Evolutionary conservation across 441 rosid species (phyloP), one percentile per base, ranked within the genome.

Genomic region (Cnidoscolus chayamansa): DNA sequence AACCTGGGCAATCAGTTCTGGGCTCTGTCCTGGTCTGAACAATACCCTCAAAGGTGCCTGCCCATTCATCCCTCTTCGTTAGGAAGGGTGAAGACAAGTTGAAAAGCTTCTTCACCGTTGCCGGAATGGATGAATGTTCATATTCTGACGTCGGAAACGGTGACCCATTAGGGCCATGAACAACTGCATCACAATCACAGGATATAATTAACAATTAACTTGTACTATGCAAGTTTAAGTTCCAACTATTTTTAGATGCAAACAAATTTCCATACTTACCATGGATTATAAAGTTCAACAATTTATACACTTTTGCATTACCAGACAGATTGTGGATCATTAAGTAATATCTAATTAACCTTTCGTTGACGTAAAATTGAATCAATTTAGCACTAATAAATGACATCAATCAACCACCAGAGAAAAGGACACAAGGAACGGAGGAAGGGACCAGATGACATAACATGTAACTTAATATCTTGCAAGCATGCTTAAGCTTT

Each of bases 61-160:
- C 97, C 97, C 98, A 93, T 75, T 65, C 90, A 35, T 93, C 98
- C 58, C 98, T 79, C 75, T 86, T 88, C 0, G 97, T 91, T 16
- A 93, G 89, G 82, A 88, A 93, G 25, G 92, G 84, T 1, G 87
- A 10, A 2, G 82, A 17, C 50, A 93, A 82, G 76, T 90, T 91
- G 82, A 84, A 87, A 31, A 82, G 57, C 79, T 81, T 81, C 86
- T 81, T 79, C 56, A 82, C 83, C 0, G 88, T 84, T 0, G 86
- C 88, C 0, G 84, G 86, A 71, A 84, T 84, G 5, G 88, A 84
- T 9, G 88, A 84, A 71, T 84, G 88, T 11, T 84, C 84, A 25
- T 77, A 84, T 58, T 84, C 80, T 2, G 83, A 80, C 0, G 74
- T 74, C 3, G 83, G 80, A 72, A 43, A 78, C 37, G 97, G 98